phyloP scores from a whole-genome alignment of 495 filamentous ascomycete genomes.

The Xylaria curta region DNA sequence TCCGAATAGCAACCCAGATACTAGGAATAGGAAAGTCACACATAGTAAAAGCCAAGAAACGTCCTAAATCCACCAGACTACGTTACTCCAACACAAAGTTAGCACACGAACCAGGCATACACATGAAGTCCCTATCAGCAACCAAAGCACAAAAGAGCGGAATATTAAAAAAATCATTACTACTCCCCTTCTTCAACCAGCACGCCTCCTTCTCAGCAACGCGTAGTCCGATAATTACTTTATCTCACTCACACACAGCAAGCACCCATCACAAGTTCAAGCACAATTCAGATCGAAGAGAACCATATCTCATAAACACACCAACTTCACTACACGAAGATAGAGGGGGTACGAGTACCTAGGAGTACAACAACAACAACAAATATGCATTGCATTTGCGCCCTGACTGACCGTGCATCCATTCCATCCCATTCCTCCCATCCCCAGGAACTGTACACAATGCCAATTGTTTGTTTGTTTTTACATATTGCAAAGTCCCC shows the following conservation, averaged over 20 bases:
- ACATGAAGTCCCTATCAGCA: background rate
- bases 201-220: background rate
- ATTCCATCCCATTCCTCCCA: background rate
- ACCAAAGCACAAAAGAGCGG: background rate
- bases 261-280: background rate
- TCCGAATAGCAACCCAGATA: background rate
- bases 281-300: background rate
- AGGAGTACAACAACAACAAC: background rate
- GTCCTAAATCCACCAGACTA: background rate
- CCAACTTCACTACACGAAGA: background rate
- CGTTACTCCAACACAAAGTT: background rate
- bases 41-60: background rate
- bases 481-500: slow-evolving; percentile 6
- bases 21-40: background rate
- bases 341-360: background rate
- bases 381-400: background rate
- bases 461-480: background rate
- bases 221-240: background rate
- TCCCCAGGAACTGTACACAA: background rate
- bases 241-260: background rate
- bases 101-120: background rate
- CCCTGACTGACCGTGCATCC: background rate
- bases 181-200: background rate
- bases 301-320: slow-evolving; percentile 7
- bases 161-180: background rate